phyloP scores from a whole-genome alignment of 2,329 filamentous ascomycete species.

The Ascochyta koolunga region DNA sequence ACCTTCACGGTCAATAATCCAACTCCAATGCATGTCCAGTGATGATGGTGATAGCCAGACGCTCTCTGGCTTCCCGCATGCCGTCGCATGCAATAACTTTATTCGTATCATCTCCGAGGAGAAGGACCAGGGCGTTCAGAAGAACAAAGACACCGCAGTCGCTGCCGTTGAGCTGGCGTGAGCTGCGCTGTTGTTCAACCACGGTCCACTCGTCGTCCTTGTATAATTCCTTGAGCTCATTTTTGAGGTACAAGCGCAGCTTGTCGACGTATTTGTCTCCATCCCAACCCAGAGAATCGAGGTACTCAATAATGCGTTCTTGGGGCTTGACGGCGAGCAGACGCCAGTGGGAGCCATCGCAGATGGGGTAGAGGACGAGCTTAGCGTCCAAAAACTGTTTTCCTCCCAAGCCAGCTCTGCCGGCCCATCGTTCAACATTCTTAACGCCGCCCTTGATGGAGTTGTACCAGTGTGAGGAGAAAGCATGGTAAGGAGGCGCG shows the following conservation, averaged over 20 bases:
- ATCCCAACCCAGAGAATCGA: constrained; percentile 66
- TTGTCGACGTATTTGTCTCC: constrained; percentile 43
- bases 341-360: constrained; percentile 70
- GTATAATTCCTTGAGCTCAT: constrained; percentile 64
- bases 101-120: constrained; percentile 47
- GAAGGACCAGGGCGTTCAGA: constrained; percentile 70
- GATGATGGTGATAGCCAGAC: constrained; percentile 69
- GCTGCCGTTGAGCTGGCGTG: constrained; percentile 66
- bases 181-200: constrained; percentile 56
- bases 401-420: constrained; percentile 31
- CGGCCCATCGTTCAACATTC: constrained; percentile 57
- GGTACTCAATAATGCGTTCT: constrained; percentile 67
- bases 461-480: constrained; percentile 71
- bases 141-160: constrained; percentile 82
- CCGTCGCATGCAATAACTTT: constrained; percentile 58
- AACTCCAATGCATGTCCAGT: constrained; percentile 54
- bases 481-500: constrained; percentile 66
- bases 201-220: constrained; percentile 65
- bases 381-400: constrained; percentile 69
- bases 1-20: constrained; percentile 21
- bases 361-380: constrained; percentile 73
- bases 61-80: constrained; percentile 64
- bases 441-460: constrained; percentile 49
- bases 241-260: constrained; percentile 60
- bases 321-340: constrained; percentile 69